Evolutionary conservation across 371 early-diverging fungal species (phyloP).

Genomic region (Coemansia sp.): DNA sequence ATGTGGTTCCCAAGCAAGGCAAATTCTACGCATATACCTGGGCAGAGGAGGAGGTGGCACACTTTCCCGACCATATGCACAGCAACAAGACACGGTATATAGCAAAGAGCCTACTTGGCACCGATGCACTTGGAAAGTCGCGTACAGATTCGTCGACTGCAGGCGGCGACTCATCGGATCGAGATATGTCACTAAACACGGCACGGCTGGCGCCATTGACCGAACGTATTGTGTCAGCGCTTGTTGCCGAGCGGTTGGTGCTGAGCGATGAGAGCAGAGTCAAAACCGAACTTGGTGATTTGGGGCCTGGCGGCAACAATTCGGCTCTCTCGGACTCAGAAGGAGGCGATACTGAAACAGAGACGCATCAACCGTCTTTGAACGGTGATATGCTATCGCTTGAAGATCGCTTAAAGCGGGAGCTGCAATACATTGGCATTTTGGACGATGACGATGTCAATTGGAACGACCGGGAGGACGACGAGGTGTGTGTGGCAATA

Average conservation of each 20-base stretch:
- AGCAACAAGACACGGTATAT: constrained; percentile 38
- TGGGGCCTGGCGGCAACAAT: background rate
- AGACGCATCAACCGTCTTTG: constrained; percentile 16
- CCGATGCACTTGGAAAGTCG: constrained; percentile 31
- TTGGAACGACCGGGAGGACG: constrained; percentile 73
- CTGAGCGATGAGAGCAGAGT: constrained; percentile 2
- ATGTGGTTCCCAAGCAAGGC: constrained; percentile 74
- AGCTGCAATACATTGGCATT: constrained; percentile 76
- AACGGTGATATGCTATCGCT: constrained; percentile 50
- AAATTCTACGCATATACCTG: constrained; percentile 73
- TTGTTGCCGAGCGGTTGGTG: constrained; percentile 64
- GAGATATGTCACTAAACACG: constrained; percentile 59
- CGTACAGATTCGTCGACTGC: background rate
- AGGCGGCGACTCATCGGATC: constrained; percentile 56
- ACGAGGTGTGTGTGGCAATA: constrained; percentile 77
- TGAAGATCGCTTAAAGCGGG: constrained; percentile 79
- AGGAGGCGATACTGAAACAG: constrained; percentile 21
- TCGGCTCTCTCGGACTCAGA: constrained; percentile 16
- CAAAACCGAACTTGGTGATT: background rate
- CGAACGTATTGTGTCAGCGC: constrained; percentile 67
- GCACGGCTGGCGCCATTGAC: constrained; percentile 66
- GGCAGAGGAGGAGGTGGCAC: constrained; percentile 75
- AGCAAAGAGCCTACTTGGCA: constrained; percentile 33
- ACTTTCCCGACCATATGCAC: constrained; percentile 56
- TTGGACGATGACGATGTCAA: constrained; percentile 75